These are phyloP conservation scores for Oryza punctata DNA, from an alignment of 176 grass and related monocot genomes.

Conservation along the genomic window DNA sequence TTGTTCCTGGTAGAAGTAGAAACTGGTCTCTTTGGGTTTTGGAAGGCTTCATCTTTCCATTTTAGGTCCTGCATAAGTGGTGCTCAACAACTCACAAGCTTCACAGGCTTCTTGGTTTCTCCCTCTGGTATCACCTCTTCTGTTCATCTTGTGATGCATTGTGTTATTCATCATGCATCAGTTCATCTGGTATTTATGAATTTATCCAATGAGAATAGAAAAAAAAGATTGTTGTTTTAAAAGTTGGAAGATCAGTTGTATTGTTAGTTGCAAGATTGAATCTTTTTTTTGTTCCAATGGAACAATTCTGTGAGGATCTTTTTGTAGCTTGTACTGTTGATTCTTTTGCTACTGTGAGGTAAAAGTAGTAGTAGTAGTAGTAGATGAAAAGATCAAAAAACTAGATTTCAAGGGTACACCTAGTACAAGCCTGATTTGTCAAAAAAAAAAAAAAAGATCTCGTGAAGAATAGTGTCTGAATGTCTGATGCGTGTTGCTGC, in stretches of 20 bases:
- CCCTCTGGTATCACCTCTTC: background rate
- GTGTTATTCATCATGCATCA: background rate
- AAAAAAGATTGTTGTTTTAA: background rate
- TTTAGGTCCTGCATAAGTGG: conserved; percentile 30
- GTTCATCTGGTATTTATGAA: background rate
- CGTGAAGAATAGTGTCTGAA: conserved; percentile 1
- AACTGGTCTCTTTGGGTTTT: conserved; percentile 35
- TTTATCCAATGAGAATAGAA: background rate
- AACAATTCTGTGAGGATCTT: background rate
- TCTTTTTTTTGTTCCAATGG: background rate
- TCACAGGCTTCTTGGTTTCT: background rate
- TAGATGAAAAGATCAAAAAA: background rate
- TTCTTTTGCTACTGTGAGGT: background rate
- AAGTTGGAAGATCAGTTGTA: background rate
- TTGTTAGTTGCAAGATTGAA: background rate
- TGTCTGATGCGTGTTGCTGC: conserved; percentile 22
- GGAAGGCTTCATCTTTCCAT: conserved; percentile 61
- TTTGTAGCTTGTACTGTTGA: background rate
- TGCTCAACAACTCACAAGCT: conserved; percentile 4
- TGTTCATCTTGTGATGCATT: background rate
- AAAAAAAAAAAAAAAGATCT: background rate
- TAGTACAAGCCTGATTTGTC: background rate
- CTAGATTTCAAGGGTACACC: background rate
- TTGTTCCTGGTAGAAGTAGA: conserved; percentile 47
- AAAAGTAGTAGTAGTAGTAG: background rate